Evolutionary conservation across 2,329 filamentous ascomycete species (phyloP).

Genomic region (Trichoderma lentiforme): DNA sequence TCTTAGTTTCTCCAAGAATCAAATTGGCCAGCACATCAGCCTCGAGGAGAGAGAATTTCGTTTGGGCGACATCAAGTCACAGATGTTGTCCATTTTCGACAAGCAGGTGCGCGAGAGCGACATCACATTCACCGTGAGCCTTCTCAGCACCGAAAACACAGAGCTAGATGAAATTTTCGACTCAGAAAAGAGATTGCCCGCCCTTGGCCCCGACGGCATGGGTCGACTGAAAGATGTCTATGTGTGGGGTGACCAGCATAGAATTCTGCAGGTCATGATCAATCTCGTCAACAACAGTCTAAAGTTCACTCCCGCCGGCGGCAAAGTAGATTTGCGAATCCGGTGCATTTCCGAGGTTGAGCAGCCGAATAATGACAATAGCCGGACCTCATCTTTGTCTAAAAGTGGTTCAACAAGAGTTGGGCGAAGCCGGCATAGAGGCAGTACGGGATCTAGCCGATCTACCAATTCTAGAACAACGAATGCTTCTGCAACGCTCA

Average conservation of each 20-base stretch:
- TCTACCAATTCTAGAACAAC: slow-evolving; percentile 47
- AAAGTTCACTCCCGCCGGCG: slow-evolving; percentile 80
- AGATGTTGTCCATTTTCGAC: slow-evolving; percentile 82
- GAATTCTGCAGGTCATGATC: slow-evolving; percentile 89
- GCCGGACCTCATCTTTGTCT: slow-evolving; percentile 52
- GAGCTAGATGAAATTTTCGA: slow-evolving; percentile 33
- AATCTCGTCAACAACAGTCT: slow-evolving; percentile 88
- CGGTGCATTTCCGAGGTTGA: slow-evolving; percentile 65
- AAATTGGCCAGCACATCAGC: slow-evolving; percentile 79
- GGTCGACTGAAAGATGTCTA: slow-evolving; percentile 79
- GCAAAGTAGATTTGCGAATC: slow-evolving; percentile 73
- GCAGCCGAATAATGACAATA: slow-evolving; percentile 37
- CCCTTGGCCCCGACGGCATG: slow-evolving; percentile 60
- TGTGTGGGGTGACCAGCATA: slow-evolving; percentile 87
- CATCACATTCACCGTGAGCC: slow-evolving; percentile 71
- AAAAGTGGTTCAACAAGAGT: slow-evolving; percentile 38
- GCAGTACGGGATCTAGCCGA: slow-evolving; percentile 48
- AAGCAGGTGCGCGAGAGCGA: slow-evolving; percentile 79
- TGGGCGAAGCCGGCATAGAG: slow-evolving; percentile 43
- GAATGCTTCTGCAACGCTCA: slow-evolving; percentile 28
- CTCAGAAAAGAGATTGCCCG: slow-evolving; percentile 45
- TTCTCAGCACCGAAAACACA: slow-evolving; percentile 43
- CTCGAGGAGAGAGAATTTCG: slow-evolving; percentile 84
- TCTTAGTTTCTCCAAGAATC: slow-evolving; percentile 90
- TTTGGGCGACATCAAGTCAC: slow-evolving; percentile 76